phyloP scores from a whole-genome alignment of 495 filamentous ascomycete species.

The Penicillium dipodomyicola region DNA sequence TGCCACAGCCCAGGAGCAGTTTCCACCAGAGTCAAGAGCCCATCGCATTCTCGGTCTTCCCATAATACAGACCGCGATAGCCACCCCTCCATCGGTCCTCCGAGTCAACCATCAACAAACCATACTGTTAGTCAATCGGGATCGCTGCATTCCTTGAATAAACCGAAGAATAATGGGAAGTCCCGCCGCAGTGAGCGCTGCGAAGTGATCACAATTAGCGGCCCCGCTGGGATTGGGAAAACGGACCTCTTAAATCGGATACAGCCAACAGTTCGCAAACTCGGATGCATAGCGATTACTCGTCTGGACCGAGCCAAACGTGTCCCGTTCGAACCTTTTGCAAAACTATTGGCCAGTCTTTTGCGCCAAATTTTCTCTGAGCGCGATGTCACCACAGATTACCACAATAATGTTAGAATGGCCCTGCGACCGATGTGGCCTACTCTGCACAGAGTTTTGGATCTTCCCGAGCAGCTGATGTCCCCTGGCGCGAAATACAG shows the following conservation, averaged over 20 bases:
- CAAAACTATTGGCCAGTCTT: constrained; percentile 74
- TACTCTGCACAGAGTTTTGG: constrained; percentile 70
- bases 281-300: constrained; percentile 77
- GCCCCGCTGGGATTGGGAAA: constrained; percentile 77
- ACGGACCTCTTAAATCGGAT: constrained; percentile 77
- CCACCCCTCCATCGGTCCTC: constrained; percentile 26
- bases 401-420: constrained; percentile 70
- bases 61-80: constrained; percentile 40
- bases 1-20: constrained; percentile 6
- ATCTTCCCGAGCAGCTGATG: constrained; percentile 73
- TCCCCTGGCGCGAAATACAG: constrained; percentile 42
- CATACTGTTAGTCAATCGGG: constrained; percentile 35
- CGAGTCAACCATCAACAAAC: constrained; percentile 31
- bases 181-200: constrained; percentile 65
- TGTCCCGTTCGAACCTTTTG: constrained; percentile 78
- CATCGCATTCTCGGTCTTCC: constrained; percentile 40
- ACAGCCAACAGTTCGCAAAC: constrained; percentile 66
- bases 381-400: constrained; percentile 76
- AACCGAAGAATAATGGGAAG: constrained; percentile 51
- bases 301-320: constrained; percentile 81
- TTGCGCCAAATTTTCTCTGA: constrained; percentile 92
- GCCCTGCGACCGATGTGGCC: constrained; percentile 77
- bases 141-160: constrained; percentile 30
- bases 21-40: constrained; percentile 35
- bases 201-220: constrained; percentile 76